These are phyloP conservation scores for Arabidopsis arenosa DNA, from an alignment of 345 rosid genomes.

Conservation along the genomic window DNA sequence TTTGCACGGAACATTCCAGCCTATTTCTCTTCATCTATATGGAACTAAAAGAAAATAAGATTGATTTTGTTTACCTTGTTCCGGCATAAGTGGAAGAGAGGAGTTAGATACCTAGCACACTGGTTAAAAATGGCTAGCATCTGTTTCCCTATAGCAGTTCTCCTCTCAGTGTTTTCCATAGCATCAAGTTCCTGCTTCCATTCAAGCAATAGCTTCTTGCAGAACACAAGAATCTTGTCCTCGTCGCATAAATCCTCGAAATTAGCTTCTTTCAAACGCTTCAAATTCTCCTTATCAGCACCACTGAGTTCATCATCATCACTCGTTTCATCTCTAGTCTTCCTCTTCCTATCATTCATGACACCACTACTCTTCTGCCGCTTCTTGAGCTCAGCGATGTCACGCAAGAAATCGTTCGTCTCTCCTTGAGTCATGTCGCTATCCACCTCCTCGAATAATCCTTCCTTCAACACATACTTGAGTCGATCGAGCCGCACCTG, in stretches of 20 bases:
- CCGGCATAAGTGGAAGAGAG: conserved; percentile 95
- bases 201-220: conserved; percentile 85
- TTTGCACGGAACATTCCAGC: conserved; percentile 5
- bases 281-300: conserved; percentile 76
- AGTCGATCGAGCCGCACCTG: conserved; percentile 79
- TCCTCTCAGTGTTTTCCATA: conserved; percentile 75
- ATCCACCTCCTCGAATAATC: conserved; percentile 81
- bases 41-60: conserved; percentile 9
- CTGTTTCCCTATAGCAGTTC: conserved; percentile 90
- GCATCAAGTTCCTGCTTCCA: conserved; percentile 96
- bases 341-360: conserved; percentile 73
- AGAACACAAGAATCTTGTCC: conserved; percentile 91
- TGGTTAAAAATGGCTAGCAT: conserved; percentile 96
- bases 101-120: conserved; percentile 89
- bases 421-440: conserved; percentile 94
- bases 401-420: conserved; percentile 94
- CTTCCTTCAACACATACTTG: conserved; percentile 79
- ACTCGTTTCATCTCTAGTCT: conserved; percentile 73
- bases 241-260: conserved; percentile 91
- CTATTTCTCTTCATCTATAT: neutral
- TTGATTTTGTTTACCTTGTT: conserved; percentile 67
- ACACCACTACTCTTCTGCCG: conserved; percentile 82
- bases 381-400: conserved; percentile 87
- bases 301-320: conserved; percentile 72
- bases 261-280: conserved; percentile 74